phyloP scores from a whole-genome alignment of 306 rosid species.

The Glycine tomentella region DNA sequence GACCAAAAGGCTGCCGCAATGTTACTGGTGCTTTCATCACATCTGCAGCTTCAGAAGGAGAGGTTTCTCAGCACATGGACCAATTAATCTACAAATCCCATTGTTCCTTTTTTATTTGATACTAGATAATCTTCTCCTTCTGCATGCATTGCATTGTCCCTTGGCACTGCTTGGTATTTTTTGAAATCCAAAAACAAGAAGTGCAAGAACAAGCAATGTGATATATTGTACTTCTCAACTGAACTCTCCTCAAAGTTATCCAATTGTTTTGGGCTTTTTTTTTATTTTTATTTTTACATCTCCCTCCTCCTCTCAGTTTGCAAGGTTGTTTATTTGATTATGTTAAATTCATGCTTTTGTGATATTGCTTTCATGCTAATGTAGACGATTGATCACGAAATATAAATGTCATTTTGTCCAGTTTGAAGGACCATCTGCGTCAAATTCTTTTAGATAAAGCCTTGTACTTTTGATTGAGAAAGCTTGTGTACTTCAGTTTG shows the following conservation, averaged over 20 bases:
- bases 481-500: not conserved
- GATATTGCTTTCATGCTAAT: slow-evolving; percentile 35
- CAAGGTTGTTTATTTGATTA: not conserved
- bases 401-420: slow-evolving; percentile 39
- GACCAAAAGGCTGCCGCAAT: no score
- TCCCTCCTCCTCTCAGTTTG: no score
- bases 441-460: not conserved
- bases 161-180: slow-evolving; percentile 77
- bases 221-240: slow-evolving; percentile 52
- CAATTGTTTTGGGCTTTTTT: not conserved
- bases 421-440: slow-evolving; percentile 17
- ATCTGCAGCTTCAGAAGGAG: no score
- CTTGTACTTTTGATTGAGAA: slow-evolving; percentile 15
- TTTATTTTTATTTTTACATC: no score
- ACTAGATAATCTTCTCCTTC: slow-evolving; percentile 11
- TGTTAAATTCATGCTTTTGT: slow-evolving; percentile 10
- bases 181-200: slow-evolving; percentile 74
- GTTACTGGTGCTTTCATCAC: no score
- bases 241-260: slow-evolving; percentile 22
- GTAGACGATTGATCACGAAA: slow-evolving; percentile 1
- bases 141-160: slow-evolving; percentile 51
- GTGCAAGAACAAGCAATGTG: slow-evolving; percentile 62
- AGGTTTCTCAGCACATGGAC: no score
- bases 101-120: slow-evolving; percentile 3
- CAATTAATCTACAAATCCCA: not conserved